These are phyloP conservation scores for Setomelanomma holmii DNA, from an alignment of 2,329 filamentous ascomycete genomes.

Conservation along the genomic window DNA sequence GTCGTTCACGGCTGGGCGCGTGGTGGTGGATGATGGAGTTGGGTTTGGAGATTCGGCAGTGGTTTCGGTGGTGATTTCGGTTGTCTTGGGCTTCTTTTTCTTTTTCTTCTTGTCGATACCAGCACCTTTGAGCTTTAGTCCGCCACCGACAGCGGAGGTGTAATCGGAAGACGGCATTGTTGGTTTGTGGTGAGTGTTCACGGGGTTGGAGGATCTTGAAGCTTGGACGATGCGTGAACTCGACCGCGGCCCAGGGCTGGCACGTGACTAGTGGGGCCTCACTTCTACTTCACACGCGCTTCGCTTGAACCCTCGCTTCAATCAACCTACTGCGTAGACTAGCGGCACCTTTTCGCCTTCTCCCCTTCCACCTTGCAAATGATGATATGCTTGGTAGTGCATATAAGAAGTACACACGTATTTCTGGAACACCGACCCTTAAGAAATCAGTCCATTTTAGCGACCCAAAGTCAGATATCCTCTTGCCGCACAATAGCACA, in stretches of 20 bases:
- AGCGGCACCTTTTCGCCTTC: too few relatives aligned
- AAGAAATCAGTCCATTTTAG: too few relatives aligned
- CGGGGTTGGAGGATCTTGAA: not conserved
- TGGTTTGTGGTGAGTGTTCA: not conserved
- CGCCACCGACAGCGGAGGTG: slow-evolving; percentile 70
- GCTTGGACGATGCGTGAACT: not conserved
- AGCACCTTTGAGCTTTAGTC: slow-evolving; percentile 83
- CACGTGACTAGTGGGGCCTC: not conserved
- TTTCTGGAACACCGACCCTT: too few relatives aligned
- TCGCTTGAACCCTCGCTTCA: too few relatives aligned
- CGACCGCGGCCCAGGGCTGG: not conserved
- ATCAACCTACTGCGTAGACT: too few relatives aligned
- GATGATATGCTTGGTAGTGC: too few relatives aligned
- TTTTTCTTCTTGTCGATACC: slow-evolving; percentile 70
- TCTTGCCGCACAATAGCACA: too few relatives aligned
- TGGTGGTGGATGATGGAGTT: slow-evolving; percentile 25
- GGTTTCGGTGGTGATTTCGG: slow-evolving; percentile 24
- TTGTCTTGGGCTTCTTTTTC: slow-evolving; percentile 54
- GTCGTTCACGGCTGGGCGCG: slow-evolving; percentile 13
- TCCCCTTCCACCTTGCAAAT: too few relatives aligned
- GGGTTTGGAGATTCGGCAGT: slow-evolving; percentile 15
- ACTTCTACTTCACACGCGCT: too few relatives aligned
- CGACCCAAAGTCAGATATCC: too few relatives aligned
- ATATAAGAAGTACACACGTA: too few relatives aligned
- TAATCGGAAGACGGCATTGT: slow-evolving; percentile 80